phyloP scores from a whole-genome alignment of 2,329 filamentous ascomycete genomes.

The Aspergillus luchuensis region DNA sequence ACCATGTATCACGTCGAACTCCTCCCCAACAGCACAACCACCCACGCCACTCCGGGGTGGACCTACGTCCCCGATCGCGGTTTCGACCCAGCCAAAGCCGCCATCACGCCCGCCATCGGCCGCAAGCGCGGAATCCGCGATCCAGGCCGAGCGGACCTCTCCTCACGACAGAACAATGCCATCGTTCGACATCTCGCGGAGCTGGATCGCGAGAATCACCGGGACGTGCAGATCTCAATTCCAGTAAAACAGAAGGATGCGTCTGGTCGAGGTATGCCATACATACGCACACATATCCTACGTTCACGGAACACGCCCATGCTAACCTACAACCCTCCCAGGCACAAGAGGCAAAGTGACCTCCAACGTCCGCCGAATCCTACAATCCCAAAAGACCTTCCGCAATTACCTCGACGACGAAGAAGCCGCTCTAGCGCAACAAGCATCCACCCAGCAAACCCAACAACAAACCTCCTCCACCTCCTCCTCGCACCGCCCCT shows the following conservation, averaged over 20 bases:
- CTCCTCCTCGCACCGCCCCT: conserved; percentile 20
- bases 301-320: too few relatives aligned
- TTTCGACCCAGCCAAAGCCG: conserved; percentile 58
- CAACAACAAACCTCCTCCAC: not conserved
- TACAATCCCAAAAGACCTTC: conserved; percentile 53
- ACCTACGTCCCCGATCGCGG: conserved; percentile 81
- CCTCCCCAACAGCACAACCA: conserved; percentile 66
- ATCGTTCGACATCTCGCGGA: conserved; percentile 78
- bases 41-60: conserved; percentile 78
- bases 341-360: conserved; percentile 46
- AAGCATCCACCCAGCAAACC: conserved; percentile 11
- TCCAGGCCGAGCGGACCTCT: conserved; percentile 64
- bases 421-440: conserved; percentile 45
- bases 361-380: conserved; percentile 50
- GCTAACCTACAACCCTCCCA: conserved; percentile 4
- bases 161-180: conserved; percentile 79
- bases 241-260: conserved; percentile 56
- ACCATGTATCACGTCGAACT: conserved; percentile 76
- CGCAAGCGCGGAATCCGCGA: conserved; percentile 73
- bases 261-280: conserved; percentile 41
- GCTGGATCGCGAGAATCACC: conserved; percentile 76
- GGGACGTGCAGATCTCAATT: conserved; percentile 71
- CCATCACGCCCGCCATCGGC: conserved; percentile 53
- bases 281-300: too few relatives aligned
- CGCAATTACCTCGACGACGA: conserved; percentile 55